These are phyloP conservation scores for Flaveria bidentis DNA, from an alignment of 129 eudicot genomes.

Conservation along the genomic window DNA sequence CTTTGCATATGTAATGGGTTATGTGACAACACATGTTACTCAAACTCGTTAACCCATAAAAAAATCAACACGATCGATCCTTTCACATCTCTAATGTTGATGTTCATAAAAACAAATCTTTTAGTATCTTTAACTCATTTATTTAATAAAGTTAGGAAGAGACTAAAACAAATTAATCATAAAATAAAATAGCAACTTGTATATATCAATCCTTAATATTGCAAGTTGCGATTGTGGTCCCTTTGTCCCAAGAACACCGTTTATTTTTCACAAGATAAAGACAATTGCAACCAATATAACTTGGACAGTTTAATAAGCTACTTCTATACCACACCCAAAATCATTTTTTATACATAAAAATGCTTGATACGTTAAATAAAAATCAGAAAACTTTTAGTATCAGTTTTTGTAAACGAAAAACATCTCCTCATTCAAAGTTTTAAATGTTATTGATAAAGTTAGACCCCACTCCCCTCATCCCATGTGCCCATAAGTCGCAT, in stretches of 20 bases:
- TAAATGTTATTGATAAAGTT: conserved; percentile 19
- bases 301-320: not conserved
- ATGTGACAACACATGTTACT: too few species aligned
- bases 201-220: not conserved
- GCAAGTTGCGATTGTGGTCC: conserved; percentile 7
- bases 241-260: not conserved
- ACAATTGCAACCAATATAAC: not conserved
- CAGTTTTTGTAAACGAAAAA: conserved; percentile 7
- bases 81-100: not conserved
- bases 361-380: not conserved
- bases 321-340: not conserved
- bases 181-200: not conserved
- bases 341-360: not conserved
- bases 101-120: conserved; percentile 1
- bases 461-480: conserved; percentile 32
- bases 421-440: conserved; percentile 24
- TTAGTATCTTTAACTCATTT: not conserved
- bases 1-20: too few species aligned
- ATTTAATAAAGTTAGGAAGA: not conserved
- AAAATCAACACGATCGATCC: not conserved
- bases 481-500: conserved; percentile 33
- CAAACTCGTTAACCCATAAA: not conserved
- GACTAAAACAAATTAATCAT: not conserved
- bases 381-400: not conserved
- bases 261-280: conserved; percentile 2